Percentiles rank a stretch among this genome's conserved stretches.
These are phyloP conservation scores for Thymus quinquecostatus DNA, from an alignment of 257 asterid species.

Conservation along the genomic window DNA sequence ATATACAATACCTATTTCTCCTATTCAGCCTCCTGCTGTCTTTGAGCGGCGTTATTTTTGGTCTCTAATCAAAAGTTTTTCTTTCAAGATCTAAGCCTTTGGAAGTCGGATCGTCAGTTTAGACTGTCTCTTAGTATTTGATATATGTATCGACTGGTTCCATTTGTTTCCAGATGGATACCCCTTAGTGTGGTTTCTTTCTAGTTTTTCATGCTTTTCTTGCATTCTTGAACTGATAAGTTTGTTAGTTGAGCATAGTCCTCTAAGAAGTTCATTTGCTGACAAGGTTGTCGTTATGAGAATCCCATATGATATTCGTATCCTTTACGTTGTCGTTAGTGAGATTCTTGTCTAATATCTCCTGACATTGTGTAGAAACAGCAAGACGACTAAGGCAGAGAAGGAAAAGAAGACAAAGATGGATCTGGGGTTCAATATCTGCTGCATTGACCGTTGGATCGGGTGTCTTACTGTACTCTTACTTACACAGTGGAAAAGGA, in stretches of 20 bases:
- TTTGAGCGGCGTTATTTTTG: background rate
- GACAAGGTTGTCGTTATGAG: background rate
- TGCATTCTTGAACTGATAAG: too few relatives aligned
- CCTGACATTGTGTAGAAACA: conserved; percentile 47
- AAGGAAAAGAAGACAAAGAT: conserved; percentile 65
- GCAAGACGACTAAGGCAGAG: conserved; percentile 73
- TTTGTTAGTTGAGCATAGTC: background rate
- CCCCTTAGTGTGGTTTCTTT: background rate
- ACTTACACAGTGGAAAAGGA: conserved; percentile 57
- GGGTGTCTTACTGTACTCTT: conserved; percentile 65
- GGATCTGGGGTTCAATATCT: conserved; percentile 84
- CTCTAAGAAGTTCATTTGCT: background rate
- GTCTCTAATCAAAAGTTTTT: background rate
- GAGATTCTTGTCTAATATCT: conserved; percentile 5
- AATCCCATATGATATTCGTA: background rate
- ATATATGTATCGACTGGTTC: background rate
- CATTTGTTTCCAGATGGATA: background rate
- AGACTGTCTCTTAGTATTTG: background rate
- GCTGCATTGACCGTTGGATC: conserved; percentile 67
- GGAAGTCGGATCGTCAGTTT: background rate
- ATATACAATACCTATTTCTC: too few relatives aligned
- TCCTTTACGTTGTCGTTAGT: background rate
- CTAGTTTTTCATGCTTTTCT: background rate
- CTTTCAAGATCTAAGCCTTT: background rate
- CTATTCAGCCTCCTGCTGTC: background rate